Conservation (phyloP, 257 asterid genomes). For the Nicotiana attenuata region DNA sequence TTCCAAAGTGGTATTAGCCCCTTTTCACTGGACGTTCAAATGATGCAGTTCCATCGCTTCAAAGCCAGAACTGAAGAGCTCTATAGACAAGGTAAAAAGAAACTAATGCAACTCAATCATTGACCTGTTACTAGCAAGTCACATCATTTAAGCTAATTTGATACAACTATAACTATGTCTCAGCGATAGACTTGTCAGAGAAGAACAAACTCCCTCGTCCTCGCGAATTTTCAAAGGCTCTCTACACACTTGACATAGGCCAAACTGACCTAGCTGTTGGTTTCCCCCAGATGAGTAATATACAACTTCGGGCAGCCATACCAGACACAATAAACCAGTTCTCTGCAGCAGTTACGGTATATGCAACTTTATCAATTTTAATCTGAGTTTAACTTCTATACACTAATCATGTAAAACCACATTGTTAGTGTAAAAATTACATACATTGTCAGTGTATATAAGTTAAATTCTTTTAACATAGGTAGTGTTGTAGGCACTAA, state of each 20-base stretch:
- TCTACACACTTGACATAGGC: conserved; percentile 50
- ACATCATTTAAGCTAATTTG: not conserved
- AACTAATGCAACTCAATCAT: not conserved
- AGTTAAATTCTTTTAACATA: too few species aligned
- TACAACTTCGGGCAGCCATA: conserved; percentile 24
- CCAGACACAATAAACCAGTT: conserved; percentile 35
- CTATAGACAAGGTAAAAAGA: conserved; percentile 30
- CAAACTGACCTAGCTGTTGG: conserved; percentile 39
- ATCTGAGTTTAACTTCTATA: not conserved
- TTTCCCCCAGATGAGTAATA: conserved; percentile 20
- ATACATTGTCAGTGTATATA: too few species aligned
- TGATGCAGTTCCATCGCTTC: conserved; percentile 32
- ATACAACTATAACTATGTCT: not conserved
- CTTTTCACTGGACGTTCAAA: conserved; percentile 44
- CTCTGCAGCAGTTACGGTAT: conserved; percentile 30
- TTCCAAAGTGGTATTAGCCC: conserved; percentile 38
- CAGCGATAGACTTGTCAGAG: conserved; percentile 14
- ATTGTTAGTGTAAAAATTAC: too few species aligned
- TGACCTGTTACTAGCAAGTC: not conserved
- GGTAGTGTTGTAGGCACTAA: not conserved
- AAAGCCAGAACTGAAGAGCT: conserved; percentile 31
- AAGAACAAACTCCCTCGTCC: conserved; percentile 32
- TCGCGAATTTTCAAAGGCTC: conserved; percentile 33
- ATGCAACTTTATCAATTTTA: conserved; percentile 7
- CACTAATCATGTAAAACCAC: too few species aligned